Base-by-base conservation (phyloP, 2,329 filamentous ascomycete species). In the Alternaria hordeiaustralica region DNA sequence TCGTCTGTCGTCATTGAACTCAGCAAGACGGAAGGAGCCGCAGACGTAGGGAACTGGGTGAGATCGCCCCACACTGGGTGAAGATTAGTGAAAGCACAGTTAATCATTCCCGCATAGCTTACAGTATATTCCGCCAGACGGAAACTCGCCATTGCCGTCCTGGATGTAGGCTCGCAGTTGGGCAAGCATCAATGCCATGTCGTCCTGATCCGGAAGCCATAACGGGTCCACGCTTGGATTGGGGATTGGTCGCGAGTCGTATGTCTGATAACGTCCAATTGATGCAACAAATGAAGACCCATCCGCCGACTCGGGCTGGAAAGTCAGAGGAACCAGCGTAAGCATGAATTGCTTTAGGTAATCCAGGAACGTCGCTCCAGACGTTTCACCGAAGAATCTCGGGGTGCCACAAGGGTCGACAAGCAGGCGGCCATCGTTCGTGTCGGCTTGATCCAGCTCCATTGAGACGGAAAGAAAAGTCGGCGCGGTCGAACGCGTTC, bases 341-440 rank as follows among this genome's bases (percentile, higher is more conserved):
- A 66, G 46, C 71, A 75, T 74, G 58, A 75, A 75, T 20, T 68
- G 59, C 43, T 74, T 75, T 23, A 75, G 54, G 25, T 67, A 55
- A 47, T 75, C 70, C 25, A 75, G 65, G 45, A 75, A 75, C 4
- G 69, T 73, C 4, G 73, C 72, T 12, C 73, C 72, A 28, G 72
- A 73, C 1, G 73, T 73, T 41, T 71, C 71, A 12, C 73, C 73
- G 10, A 75, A 57, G 25, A 66, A 75, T 15, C 73, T 63, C 7
- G 60, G 23, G 5, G 57, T 66, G 1, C 72, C 70, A 23, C 67
- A 67, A 10, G 58, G 58, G 36, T 75, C 73, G 15, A 60, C 53
- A 15, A 75, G 67, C 46, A 74, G 53, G 13, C 72, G 66, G 10
- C 72, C 70, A 23, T 53, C 49, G n/a, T 69, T 63, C 41, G 55